A percentile compares a stretch with the other conserved stretches of the same genome.
These are phyloP conservation scores for Isoetes engelmannii DNA, from an alignment of 83 land plant genomes.

Conservation along the genomic window DNA sequence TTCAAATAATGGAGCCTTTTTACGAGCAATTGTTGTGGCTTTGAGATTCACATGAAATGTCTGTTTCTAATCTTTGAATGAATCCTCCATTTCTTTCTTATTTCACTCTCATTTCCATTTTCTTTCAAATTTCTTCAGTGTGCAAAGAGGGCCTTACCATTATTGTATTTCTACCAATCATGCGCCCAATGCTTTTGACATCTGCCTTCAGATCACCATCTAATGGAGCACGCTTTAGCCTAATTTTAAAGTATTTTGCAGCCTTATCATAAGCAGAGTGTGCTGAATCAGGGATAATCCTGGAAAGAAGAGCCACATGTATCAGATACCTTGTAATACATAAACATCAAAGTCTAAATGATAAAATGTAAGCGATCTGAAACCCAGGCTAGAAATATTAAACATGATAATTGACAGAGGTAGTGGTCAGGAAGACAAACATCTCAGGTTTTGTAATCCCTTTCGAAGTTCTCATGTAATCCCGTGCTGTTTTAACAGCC, in stretches of 20 bases:
- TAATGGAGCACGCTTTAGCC: slow-evolving; percentile 79
- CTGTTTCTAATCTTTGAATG: background rate
- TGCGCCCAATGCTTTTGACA: slow-evolving; percentile 50
- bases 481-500: slow-evolving; percentile 91
- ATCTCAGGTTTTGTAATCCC: slow-evolving; percentile 91
- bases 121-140: too few relatives aligned
- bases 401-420: too few relatives aligned
- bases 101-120: too few relatives aligned
- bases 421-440: slow-evolving; percentile 30
- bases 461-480: slow-evolving; percentile 76
- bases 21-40: background rate
- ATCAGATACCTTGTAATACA: background rate
- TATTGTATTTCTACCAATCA: slow-evolving; percentile 75
- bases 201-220: slow-evolving; percentile 67
- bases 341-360: too few relatives aligned
- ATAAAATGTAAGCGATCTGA: too few relatives aligned
- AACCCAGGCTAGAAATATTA: too few relatives aligned
- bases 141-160: slow-evolving; percentile 41
- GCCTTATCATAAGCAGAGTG: slow-evolving; percentile 99
- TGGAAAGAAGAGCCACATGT: slow-evolving; percentile 12
- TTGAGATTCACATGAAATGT: background rate
- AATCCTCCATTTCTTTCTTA: too few relatives aligned
- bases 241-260: slow-evolving; percentile 92
- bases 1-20: too few relatives aligned
- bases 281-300: slow-evolving; percentile 96